Conservation (phyloP, 148 eudicot genomes). For the Rhododendron molle region DNA sequence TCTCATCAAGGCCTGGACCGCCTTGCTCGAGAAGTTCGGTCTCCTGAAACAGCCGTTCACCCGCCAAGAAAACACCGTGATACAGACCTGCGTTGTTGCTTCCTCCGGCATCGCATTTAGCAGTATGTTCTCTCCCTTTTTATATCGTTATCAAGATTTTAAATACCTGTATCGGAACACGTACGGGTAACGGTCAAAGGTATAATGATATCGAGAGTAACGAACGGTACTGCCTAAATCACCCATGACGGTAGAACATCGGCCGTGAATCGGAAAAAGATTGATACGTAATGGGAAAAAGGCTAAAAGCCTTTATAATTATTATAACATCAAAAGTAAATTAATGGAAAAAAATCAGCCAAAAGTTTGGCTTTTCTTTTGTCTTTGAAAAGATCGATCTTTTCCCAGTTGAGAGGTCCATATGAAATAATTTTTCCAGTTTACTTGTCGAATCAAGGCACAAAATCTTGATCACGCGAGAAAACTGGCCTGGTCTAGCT, state of each 20-base stretch:
- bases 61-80: conserved; percentile 35
- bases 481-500: not conserved
- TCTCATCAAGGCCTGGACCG: conserved; percentile 23
- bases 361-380: not conserved
- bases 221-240: too few species aligned
- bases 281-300: too few species aligned
- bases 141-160: too few species aligned
- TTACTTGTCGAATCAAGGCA: not conserved
- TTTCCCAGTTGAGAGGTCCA: not conserved
- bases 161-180: too few species aligned
- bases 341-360: not conserved
- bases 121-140: conserved; percentile 14
- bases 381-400: not conserved
- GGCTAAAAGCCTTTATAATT: too few species aligned
- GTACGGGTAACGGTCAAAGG: too few species aligned
- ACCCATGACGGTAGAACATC: too few species aligned
- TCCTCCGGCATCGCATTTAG: conserved; percentile 38
- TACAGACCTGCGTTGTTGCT: conserved; percentile 38
- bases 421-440: not conserved
- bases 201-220: too few species aligned
- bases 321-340: not conserved
- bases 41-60: conserved; percentile 35
- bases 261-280: too few species aligned
- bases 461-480: not conserved
- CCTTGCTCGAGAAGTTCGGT: conserved; percentile 5